A percentile compares a stretch with the other conserved stretches of the same genome.
These are phyloP conservation scores for Exserohilum rostratum DNA, from an alignment of 2,329 filamentous ascomycete genomes.

Conservation along the genomic window DNA sequence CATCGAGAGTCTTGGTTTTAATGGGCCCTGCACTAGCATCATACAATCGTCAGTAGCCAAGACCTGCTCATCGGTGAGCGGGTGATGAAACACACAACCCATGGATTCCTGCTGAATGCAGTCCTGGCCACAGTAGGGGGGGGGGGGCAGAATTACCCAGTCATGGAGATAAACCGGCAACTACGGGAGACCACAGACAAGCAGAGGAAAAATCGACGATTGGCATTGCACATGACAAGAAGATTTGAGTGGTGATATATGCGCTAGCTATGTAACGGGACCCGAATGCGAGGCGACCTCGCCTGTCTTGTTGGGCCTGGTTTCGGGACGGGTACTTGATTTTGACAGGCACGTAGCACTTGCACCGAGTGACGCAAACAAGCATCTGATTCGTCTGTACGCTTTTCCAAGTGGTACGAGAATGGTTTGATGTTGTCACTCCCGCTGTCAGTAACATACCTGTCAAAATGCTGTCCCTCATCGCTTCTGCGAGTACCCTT, in stretches of 20 bases:
- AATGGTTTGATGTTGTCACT: constrained; percentile 37
- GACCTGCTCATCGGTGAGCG: constrained; percentile 16
- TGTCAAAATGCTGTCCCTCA: constrained; percentile 39
- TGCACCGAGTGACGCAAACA: constrained; percentile 22
- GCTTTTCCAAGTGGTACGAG: constrained; percentile 23
- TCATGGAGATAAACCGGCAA: not conserved
- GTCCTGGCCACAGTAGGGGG: not conserved
- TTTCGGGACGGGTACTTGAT: constrained; percentile 32
- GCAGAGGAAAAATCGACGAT: constrained; percentile 23
- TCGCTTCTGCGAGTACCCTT: constrained; percentile 36
- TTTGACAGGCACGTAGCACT: constrained; percentile 41
- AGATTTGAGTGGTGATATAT: constrained; percentile 21
- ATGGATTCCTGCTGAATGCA: not conserved
- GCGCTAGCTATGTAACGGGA: constrained; percentile 33
- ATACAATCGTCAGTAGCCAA: constrained; percentile 5
- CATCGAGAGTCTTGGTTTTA: constrained; percentile 25
- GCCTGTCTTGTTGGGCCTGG: constrained; percentile 13
- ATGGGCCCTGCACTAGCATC: constrained; percentile 13
- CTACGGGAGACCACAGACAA: not conserved
- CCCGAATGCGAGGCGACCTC: constrained; percentile 19
- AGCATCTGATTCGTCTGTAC: constrained; percentile 16
- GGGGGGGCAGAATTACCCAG: not conserved
- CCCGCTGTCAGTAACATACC: constrained; percentile 41
- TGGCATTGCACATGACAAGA: constrained; percentile 25
- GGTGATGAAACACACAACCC: not conserved